Base-by-base conservation (phyloP, 805 yeast species). In the Cyberlindnera xylosilytica region DNA sequence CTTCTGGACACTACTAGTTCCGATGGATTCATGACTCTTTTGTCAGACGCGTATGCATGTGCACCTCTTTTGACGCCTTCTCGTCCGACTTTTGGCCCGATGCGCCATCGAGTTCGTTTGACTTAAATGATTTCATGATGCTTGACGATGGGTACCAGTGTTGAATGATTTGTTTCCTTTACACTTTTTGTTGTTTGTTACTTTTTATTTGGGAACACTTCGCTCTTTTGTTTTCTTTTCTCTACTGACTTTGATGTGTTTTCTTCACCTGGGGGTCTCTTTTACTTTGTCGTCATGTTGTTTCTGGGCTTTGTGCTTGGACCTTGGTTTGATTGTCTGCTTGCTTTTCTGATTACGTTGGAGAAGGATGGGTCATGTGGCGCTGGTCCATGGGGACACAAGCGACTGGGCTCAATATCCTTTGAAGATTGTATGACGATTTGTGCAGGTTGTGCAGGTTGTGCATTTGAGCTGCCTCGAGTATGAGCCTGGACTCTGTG, bases 81-180 rank as follows among this genome's bases (percentile, higher is more conserved):
- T 32, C 26, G 33, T 39, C 41, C 47, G 44, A 47, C 53, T 53
- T 39, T 47, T 23, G 38, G 62, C 62, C 62, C 56, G 62, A 58
- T 53, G 62, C 62, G 62, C 62, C 60, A 50, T 56, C 60, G 47
- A 53, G 50, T 49, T 41, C 56, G 38, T 58, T 58, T 52, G 61
- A 58, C 41, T 55, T 58, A 50, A 53, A 55, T 57, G 62, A 58
- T 38, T 58, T 58, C 52, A 58, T 58, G 34, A 49, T 49, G 39
- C 53, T 58, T 42, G 55, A 46, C 40, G 50, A 46, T 41, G 51
- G 47, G 32, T 42, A 41, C 46, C 53, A 53, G 31, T 47, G 41
- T 32, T 41, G 36, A 44, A 17, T 9, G n/a, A 28, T 16, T 33
- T 35, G 29, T n/a, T 32, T 34, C 23, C n/a, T 28, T 32, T 28